Evolutionary conservation across 805 yeast species (phyloP), one percentile per base, ranked within the genome.

Genomic region (Blastobotrys attinorum): DNA sequence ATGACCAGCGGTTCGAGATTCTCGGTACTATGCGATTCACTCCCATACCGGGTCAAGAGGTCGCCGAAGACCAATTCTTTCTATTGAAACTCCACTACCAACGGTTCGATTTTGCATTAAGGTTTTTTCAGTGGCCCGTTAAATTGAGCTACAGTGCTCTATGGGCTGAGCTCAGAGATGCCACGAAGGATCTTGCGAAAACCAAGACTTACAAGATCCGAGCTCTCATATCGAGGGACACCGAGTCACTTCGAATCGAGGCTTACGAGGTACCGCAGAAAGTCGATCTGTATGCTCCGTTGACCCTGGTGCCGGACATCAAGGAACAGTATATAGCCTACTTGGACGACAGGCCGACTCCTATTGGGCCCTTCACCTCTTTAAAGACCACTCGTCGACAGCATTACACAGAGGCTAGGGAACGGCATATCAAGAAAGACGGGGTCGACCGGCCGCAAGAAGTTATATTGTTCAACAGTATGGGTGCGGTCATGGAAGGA

Each of bases 311-410:
- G 20, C 31, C 31, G 4, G 33, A 15, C 39, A 27, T 11, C n/a
- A 42, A 56, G 38, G 59, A 60, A 7, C 45, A 61, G 0, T 88
- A 83, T 79, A 75, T 70, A 17, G 77, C 87, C 0, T 78, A 76
- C 53, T 54, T 88, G 3, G 90, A 83, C 57, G 56, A 66, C 0
- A 61, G 69, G 23, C 68, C 77, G 1, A 69, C 75, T 1, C 50
- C 71, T 36, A 72, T 77, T 1, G 76, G 94, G 2, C 84, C 85
- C 1, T 85, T 83, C 62, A 86, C 96, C 0, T 81, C 94, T 3
- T 83, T 88, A 64, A 90, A 90, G 60, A 90, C 97, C 0, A 84
- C 96, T 0, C 63, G 69, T 20, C 69, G 98, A 49, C 66, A 65
- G 2, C 76, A 71, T 37, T 88, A 89, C 59, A 72, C 66, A 36